Conservation (phyloP, 1,284 basidiomycete species). For the Earliella scabrosa region DNA sequence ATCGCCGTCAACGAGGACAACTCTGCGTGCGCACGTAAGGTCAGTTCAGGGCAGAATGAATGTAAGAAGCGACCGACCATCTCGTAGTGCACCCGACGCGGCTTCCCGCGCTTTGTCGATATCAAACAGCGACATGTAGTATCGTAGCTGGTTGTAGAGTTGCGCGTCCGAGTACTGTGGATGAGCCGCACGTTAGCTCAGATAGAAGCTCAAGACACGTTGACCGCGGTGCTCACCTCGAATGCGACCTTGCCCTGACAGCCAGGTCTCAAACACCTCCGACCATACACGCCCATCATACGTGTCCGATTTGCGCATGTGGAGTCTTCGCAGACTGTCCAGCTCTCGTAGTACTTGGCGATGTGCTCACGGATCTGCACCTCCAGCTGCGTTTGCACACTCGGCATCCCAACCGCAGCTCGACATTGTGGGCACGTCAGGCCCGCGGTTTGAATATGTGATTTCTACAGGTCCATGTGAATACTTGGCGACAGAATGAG, state of each 20-base stretch:
- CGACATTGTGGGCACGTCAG: constrained; percentile 69
- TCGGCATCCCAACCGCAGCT: constrained; percentile 54
- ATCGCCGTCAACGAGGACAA: constrained; percentile 51
- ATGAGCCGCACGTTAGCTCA: background rate
- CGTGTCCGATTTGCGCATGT: constrained; percentile 87
- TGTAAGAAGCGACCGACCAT: constrained; percentile 35
- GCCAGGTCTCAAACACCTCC: constrained; percentile 69
- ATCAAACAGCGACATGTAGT: constrained; percentile 81
- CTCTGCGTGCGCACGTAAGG: constrained; percentile 49
- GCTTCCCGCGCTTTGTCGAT: constrained; percentile 63
- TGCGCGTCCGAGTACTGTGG: constrained; percentile 80
- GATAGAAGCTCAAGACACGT: too few relatives aligned
- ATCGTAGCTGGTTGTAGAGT: constrained; percentile 89
- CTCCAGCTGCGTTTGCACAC: constrained; percentile 86
- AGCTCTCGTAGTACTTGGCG: constrained; percentile 86
- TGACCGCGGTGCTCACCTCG: constrained; percentile 80
- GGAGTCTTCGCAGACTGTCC: constrained; percentile 87
- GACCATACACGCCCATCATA: constrained; percentile 91
- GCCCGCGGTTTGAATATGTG: constrained; percentile 54
- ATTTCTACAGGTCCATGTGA: too few relatives aligned
- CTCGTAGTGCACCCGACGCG: constrained; percentile 46
- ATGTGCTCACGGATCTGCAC: constrained; percentile 82
- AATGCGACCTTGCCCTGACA: constrained; percentile 76
- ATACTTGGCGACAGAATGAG: too few relatives aligned
- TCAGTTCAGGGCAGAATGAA: background rate